A percentile compares a stretch with the other conserved stretches of the same genome.
phyloP scores from a whole-genome alignment of 169 alveolate genomes.

The Theileria parva region DNA sequence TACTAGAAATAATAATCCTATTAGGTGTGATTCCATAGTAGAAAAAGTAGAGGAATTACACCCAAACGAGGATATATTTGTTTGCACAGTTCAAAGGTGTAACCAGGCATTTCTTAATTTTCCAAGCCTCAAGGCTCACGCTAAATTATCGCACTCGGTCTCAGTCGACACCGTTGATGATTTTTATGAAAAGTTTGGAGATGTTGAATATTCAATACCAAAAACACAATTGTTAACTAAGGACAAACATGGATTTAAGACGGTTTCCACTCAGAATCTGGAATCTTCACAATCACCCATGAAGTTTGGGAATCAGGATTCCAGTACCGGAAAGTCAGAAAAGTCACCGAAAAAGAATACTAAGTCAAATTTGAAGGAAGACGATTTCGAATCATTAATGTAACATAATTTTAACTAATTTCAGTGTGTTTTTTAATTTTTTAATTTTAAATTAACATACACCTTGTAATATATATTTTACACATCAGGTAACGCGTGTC shows the following conservation, averaged over 20 bases:
- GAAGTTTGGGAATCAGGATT: background rate
- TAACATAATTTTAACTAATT: background rate
- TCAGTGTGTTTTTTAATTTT: background rate
- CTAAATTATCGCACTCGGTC: conserved; percentile 23
- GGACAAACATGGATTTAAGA: background rate
- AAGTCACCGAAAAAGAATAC: background rate
- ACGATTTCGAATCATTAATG: background rate
- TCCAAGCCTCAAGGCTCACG: conserved; percentile 57
- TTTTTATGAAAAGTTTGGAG: conserved; percentile 45
- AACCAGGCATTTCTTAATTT: conserved; percentile 48
- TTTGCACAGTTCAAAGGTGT: conserved; percentile 50
- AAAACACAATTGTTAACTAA: conserved; percentile 14
- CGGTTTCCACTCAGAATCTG: background rate
- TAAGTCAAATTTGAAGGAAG: background rate
- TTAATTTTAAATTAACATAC: background rate
- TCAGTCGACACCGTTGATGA: conserved; percentile 23
- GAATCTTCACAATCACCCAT: background rate
- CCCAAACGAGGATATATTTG: conserved; percentile 44
- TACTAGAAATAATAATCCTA: background rate
- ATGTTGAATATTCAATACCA: conserved; percentile 6
- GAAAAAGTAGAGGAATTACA: conserved; percentile 36
- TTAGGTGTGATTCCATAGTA: conserved; percentile 37
- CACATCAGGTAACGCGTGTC: background rate
- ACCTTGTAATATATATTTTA: no score
- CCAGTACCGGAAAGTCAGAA: background rate